A percentile compares a stretch with the other conserved stretches of the same genome.
These are phyloP conservation scores for Quercus rubra DNA, from an alignment of 306 rosid genomes.

Conservation along the genomic window DNA sequence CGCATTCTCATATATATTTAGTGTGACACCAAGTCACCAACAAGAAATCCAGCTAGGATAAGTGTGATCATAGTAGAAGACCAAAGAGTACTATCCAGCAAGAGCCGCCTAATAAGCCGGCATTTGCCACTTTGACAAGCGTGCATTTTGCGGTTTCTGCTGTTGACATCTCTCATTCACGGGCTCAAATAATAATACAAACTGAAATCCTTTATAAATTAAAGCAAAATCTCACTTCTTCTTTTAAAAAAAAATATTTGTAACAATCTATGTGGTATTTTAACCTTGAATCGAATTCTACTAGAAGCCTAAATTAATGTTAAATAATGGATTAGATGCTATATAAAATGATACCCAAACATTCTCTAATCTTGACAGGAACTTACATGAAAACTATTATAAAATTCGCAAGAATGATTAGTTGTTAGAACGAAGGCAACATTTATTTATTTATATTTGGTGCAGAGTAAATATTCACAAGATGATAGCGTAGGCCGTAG, in stretches of 20 bases:
- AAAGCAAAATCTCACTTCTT: neutral
- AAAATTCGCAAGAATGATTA: neutral
- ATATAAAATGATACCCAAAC: neutral
- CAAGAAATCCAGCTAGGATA: neutral
- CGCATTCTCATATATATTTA: neutral
- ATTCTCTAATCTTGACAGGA: too few relatives aligned
- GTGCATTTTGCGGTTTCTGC: neutral
- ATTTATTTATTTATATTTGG: neutral
- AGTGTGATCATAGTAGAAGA: neutral
- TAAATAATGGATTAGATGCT: neutral
- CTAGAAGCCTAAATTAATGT: neutral
- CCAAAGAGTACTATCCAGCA: constrained; percentile 1
- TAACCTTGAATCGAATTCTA: constrained; percentile 5
- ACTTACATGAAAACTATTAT: too few relatives aligned
- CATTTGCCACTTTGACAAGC: neutral
- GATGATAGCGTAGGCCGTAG: neutral
- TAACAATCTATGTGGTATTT: constrained; percentile 20
- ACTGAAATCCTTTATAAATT: neutral
- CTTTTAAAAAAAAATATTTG: neutral
- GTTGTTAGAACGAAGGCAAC: neutral
- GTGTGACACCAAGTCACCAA: neutral
- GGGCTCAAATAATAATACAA: neutral
- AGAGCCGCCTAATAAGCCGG: constrained; percentile 2
- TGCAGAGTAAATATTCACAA: neutral
- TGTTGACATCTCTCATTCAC: neutral